Evolutionary conservation across 139 green algal species (phyloP).

Genomic region (Chlorella sp.): DNA sequence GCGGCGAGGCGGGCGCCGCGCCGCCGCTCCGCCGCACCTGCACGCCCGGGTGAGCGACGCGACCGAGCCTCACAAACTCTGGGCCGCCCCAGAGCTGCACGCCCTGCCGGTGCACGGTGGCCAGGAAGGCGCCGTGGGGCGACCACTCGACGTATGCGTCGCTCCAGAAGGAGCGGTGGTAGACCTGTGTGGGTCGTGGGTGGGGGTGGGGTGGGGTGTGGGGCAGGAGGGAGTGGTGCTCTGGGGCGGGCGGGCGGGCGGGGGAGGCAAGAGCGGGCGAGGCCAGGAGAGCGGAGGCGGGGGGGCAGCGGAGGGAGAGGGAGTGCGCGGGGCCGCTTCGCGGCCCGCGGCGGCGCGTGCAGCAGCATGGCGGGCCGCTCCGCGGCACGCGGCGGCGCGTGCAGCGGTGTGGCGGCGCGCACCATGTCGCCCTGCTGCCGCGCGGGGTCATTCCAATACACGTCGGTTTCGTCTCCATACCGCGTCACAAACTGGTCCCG

Average conservation of each 20-base stretch:
- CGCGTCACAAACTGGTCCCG: slow-evolving; percentile 95
- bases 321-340: too few species aligned
- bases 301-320: background rate
- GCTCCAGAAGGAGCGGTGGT: slow-evolving; percentile 85
- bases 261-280: background rate
- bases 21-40: too few species aligned
- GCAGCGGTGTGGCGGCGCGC: background rate
- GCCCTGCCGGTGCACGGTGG: slow-evolving; percentile 90
- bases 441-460: slow-evolving; percentile 79
- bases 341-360: background rate
- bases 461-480: slow-evolving; percentile 82
- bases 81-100: slow-evolving; percentile 90
- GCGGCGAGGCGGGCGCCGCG: too few species aligned
- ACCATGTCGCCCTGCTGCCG: slow-evolving; percentile 38
- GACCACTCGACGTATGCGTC: slow-evolving; percentile 95
- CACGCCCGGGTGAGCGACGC: slow-evolving; percentile 70
- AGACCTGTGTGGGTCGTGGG: slow-evolving; percentile 56
- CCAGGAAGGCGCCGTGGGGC: slow-evolving; percentile 77
- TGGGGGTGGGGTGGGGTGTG: too few species aligned
- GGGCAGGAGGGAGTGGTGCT: too few species aligned
- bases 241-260: too few species aligned
- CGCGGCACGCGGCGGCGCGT: background rate
- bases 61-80: slow-evolving; percentile 67
- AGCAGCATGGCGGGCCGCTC: background rate
- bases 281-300: background rate